Percentiles rank a stretch among this genome's conserved stretches.
These are phyloP conservation scores for Hymenoscyphus repandus DNA, from an alignment of 2,329 filamentous ascomycete genomes.

Conservation along the genomic window DNA sequence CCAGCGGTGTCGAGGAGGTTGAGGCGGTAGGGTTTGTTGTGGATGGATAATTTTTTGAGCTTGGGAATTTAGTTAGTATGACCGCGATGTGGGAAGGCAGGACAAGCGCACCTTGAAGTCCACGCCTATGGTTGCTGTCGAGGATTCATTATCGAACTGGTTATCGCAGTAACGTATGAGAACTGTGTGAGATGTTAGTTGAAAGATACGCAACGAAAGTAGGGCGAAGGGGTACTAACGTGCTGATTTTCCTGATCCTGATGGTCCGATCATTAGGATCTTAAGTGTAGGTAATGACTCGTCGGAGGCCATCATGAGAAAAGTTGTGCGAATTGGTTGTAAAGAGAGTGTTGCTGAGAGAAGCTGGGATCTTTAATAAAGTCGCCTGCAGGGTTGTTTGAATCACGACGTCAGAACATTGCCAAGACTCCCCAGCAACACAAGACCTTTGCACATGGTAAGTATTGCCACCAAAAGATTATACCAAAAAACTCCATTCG, in stretches of 20 bases:
- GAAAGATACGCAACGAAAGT: not conserved
- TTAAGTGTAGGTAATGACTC: slow-evolving; percentile 46
- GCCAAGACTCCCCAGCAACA: slow-evolving; percentile 11
- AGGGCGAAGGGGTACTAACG: slow-evolving; percentile 34
- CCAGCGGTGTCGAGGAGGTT: slow-evolving; percentile 78
- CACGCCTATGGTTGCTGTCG: slow-evolving; percentile 51
- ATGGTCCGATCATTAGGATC: slow-evolving; percentile 50
- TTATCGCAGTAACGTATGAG: slow-evolving; percentile 51
- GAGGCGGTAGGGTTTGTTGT: slow-evolving; percentile 45
- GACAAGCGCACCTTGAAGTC: slow-evolving; percentile 46
- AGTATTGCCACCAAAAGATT: not conserved
- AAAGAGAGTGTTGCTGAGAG: slow-evolving; percentile 1
- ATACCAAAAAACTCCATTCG: slow-evolving; percentile 1
- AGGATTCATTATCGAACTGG: slow-evolving; percentile 50
- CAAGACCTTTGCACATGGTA: not conserved
- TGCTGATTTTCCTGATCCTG: slow-evolving; percentile 51
- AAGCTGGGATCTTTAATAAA: not conserved
- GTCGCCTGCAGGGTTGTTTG: slow-evolving; percentile 1
- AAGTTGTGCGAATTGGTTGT: not conserved
- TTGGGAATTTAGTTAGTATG: slow-evolving; percentile 19
- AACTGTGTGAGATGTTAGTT: slow-evolving; percentile 33
- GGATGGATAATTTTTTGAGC: slow-evolving; percentile 49
- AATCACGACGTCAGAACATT: slow-evolving; percentile 15
- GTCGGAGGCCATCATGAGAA: slow-evolving; percentile 38
- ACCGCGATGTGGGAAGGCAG: not conserved